Evolutionary conservation across 495 filamentous ascomycete species (phyloP).

Genomic region (Filosporella fistucella): DNA sequence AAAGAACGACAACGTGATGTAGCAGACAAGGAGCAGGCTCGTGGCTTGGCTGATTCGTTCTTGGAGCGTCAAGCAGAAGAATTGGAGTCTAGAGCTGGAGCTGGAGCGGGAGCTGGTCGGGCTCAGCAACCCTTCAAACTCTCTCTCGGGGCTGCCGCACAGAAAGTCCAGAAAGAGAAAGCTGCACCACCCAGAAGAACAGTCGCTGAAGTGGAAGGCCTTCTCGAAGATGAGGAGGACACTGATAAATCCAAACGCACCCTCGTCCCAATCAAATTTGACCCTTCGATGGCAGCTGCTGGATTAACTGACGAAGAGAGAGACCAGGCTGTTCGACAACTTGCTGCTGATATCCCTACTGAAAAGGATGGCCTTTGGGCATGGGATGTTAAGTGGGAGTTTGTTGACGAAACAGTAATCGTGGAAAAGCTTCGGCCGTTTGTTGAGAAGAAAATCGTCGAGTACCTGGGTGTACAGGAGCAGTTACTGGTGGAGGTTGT

Average conservation of each 20-base stretch:
- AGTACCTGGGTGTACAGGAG: constrained; percentile 94
- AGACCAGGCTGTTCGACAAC: constrained; percentile 67
- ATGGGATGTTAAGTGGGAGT: constrained; percentile 92
- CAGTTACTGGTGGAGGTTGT: constrained; percentile 93
- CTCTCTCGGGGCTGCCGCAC: constrained; percentile 82
- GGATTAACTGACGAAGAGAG: constrained; percentile 81
- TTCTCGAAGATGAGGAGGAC: constrained; percentile 93
- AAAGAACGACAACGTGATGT: constrained; percentile 64
- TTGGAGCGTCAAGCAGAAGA: constrained; percentile 85
- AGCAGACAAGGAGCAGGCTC: constrained; percentile 71
- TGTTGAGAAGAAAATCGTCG: constrained; percentile 96
- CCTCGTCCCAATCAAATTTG: constrained; percentile 90
- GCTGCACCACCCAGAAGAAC: constrained; percentile 66
- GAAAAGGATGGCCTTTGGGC: constrained; percentile 85
- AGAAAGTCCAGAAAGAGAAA: constrained; percentile 63
- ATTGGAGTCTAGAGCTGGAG: constrained; percentile 53
- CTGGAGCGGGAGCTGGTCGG: constrained; percentile 23
- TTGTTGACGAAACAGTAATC: constrained; percentile 79
- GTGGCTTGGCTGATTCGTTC: constrained; percentile 89
- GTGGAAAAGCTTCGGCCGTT: constrained; percentile 88
- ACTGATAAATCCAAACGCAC: constrained; percentile 67
- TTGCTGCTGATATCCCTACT: constrained; percentile 86
- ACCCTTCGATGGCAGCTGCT: constrained; percentile 61
- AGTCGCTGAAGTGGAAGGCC: constrained; percentile 86
- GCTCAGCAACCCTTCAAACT: constrained; percentile 86